Conservation (phyloP, 2,329 filamentous ascomycete genomes). For the Colletotrichum sp. region DNA sequence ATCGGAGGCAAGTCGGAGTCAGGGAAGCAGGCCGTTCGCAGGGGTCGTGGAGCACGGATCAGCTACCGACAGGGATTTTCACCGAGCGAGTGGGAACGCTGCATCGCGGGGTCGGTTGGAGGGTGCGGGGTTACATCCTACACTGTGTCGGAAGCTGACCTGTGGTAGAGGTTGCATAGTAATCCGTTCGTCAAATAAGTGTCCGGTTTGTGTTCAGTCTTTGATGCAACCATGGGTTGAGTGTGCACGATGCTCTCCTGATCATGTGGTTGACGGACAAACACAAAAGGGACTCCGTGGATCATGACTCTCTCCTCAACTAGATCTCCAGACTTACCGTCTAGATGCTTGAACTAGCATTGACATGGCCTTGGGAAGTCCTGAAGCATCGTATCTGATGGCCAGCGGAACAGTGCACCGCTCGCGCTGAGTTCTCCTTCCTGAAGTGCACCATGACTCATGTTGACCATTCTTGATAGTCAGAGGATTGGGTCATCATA, state of each 20-base stretch:
- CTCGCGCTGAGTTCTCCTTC: not conserved
- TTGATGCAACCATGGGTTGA: not conserved
- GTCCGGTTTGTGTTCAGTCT: not conserved
- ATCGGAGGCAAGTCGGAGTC: conserved; percentile 21
- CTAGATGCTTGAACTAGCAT: not conserved
- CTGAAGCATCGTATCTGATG: not conserved
- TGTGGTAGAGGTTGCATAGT: not conserved
- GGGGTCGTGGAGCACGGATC: conserved; percentile 18
- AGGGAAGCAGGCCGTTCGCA: conserved; percentile 11
- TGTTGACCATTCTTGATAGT: not conserved
- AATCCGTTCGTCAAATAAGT: not conserved
- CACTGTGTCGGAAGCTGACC: conserved; percentile 9
- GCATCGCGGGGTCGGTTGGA: conserved; percentile 19
- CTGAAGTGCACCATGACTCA: not conserved
- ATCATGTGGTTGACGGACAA: not conserved
- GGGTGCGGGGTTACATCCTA: conserved; percentile 10
- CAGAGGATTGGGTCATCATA: not conserved
- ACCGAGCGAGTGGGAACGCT: conserved; percentile 12
- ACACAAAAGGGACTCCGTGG: not conserved
- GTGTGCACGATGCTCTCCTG: not conserved
- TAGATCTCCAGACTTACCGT: not conserved
- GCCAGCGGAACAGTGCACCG: not conserved
- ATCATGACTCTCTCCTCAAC: not conserved
- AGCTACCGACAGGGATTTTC: conserved; percentile 7
- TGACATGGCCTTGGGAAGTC: not conserved